Conservation (phyloP, 1,284 basidiomycete genomes). For the Moniliophthora roreri region DNA sequence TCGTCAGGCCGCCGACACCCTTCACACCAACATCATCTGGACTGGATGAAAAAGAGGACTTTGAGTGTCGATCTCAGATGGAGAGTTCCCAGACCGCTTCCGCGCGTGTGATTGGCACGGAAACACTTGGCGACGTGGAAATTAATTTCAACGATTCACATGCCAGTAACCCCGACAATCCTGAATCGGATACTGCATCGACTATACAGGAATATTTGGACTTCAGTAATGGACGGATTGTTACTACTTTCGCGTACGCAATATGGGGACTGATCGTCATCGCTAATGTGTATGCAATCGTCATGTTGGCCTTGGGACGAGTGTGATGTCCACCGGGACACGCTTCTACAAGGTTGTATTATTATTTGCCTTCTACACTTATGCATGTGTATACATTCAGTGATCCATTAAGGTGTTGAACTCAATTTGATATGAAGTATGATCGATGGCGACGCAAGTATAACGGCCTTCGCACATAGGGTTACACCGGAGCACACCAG, state of each 20-base stretch:
- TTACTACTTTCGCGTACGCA: constrained; percentile 48
- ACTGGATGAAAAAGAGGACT: constrained; percentile 1
- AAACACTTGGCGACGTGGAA: background rate
- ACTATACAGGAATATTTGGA: constrained; percentile 25
- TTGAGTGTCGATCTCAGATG: background rate
- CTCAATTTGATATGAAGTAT: too few species aligned
- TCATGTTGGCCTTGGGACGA: constrained; percentile 38
- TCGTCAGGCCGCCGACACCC: constrained; percentile 19
- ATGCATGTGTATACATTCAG: too few species aligned
- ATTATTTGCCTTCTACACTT: background rate
- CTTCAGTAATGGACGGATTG: constrained; percentile 50
- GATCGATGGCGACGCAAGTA: background rate
- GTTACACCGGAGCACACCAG: background rate
- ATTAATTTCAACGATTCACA: background rate
- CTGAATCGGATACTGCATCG: background rate
- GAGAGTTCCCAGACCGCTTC: constrained; percentile 10
- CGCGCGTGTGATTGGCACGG: background rate
- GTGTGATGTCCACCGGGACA: too few species aligned
- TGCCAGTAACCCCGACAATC: background rate
- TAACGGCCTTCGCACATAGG: constrained; percentile 4
- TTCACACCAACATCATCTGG: background rate
- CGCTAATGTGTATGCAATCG: constrained; percentile 64
- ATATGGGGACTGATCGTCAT: constrained; percentile 58
- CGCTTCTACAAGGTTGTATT: constrained; percentile 1
- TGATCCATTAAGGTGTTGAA: too few species aligned